Evolutionary conservation across 2,329 filamentous ascomycete genomes (phyloP), one percentile per base, ranked within the genome.

Genomic region (Cephalotrichum gorgonifer): DNA sequence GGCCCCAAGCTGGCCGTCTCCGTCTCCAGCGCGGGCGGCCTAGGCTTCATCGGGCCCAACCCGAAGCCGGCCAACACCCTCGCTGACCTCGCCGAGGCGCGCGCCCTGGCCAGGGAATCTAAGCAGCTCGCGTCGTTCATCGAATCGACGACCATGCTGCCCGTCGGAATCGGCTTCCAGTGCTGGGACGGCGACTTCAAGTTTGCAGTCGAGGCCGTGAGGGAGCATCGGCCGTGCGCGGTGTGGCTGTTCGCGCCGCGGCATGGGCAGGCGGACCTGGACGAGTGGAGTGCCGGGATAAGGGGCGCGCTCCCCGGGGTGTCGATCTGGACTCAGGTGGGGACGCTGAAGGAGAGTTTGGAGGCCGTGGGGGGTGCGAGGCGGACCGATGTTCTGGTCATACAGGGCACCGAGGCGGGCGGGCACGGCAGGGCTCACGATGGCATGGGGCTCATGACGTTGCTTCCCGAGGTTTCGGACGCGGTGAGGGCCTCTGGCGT

Each of bases 21-120:
- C 41, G 73, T 86, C 14, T 80, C 83, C 49, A 84, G 84, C 54
- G 83, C 85, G 6, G 86, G 86, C 17, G 86, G 86, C 0, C 71
- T 88, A 2, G 76, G 71, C 11, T 74, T 73, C 54, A 64, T 73
- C 43, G 71, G 66, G 2, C 65, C 65, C 1, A 65, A 56, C 9
- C 59, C 54, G 3, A 66, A 64, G n/a, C 55, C 68, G 1, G 55
- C 61, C 9, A 60, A 60, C 30, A 60, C 59, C 0, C 50, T 52
- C 2, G 52, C 48, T 14, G 63, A 69, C 33, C 55, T 70, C 4
- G 58, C 58, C n/a, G 53, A 57, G 6, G 58, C 59, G 0, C 52
- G 55, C 14, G 47, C 57, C 33, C 38, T 39, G 17, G n/a, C 22
- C 35, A 4, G 17, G 15, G 6, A 20, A 11, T 11, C 12, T 33